Base-by-base conservation (phyloP, 2,329 filamentous ascomycete species). In the Xenoacremonium recifei region DNA sequence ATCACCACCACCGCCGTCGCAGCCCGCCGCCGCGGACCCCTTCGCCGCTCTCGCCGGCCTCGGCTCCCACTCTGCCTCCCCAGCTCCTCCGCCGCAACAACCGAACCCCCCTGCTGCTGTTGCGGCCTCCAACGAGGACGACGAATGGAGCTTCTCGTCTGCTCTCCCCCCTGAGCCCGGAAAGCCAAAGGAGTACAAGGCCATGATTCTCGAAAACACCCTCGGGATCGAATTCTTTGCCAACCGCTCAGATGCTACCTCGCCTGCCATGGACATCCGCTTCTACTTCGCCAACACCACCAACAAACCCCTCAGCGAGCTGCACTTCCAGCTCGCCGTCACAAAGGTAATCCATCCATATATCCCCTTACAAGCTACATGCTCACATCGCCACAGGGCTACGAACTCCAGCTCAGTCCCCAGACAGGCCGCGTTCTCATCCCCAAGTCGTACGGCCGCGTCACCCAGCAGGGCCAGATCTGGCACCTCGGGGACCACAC, bases 111-210 rank as follows among this genome's bases (percentile, higher is more conserved):
- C 7, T n/a, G 48, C 61, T 0, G 39, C 67, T 2, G 50, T 60
- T 10, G 40, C 68, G 4, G 51, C 56, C 7, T 58, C 69, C 6
- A 72, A 71, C 37, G 81, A 87, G 34, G 92, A 96, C 37, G 92
- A 97, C 50, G 92, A 97, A 59, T 97, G 92, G 91, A 87, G 82
- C 18, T 97, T 97, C 63, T 82, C 88, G 3, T 97, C 92, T 0
- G 85, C 92, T 0, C 74, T 96, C 12, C 92, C 92, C 20, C 66
- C 73, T 3, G 73, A 80, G 39, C 58, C 72, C 15, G 57, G 67
- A 46, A 75, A 80, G 23, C 81, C 84, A 2, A 74, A 68, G 39
- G 76, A 80, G 37, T 80, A 88, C 51, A 79, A 80, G 35, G 70
- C 85, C 16, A 76, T 75, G 4, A 80, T 96, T 32, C 82, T 81